Percentiles rank a stretch among this genome's conserved stretches.
Conservation (phyloP, 768 basidiomycete species). For the Mycena albidolilacea region DNA sequence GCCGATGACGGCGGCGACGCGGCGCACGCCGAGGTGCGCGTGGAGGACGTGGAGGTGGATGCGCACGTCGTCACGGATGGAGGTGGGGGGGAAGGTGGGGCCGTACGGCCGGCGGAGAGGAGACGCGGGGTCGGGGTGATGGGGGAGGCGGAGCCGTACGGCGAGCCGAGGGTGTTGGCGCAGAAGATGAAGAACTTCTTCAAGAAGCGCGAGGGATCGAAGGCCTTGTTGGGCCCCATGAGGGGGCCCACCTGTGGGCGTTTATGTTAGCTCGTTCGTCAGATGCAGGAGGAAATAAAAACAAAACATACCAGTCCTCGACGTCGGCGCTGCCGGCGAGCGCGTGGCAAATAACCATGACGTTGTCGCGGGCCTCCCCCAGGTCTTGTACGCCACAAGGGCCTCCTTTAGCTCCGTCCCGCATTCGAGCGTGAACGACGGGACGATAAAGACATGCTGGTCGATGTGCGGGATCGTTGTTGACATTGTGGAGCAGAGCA, state of each 20-base stretch:
- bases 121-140: conserved; percentile 88
- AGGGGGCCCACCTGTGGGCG: conserved; percentile 92
- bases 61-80: conserved; percentile 93
- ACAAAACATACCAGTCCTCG: conserved; percentile 88
- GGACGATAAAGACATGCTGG: conserved; percentile 68
- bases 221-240: conserved; percentile 91
- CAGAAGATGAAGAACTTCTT: conserved; percentile 76
- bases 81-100: conserved; percentile 94
- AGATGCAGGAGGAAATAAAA: no score
- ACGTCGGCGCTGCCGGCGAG: conserved; percentile 98
- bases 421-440: conserved; percentile 88
- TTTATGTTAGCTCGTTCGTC: no score
- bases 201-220: conserved; percentile 89
- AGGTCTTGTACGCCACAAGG: conserved; percentile 96
- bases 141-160: conserved; percentile 94
- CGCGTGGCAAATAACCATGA: conserved; percentile 98
- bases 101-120: conserved; percentile 75
- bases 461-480: conserved; percentile 49
- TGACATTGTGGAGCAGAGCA: background rate
- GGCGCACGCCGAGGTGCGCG: conserved; percentile 82
- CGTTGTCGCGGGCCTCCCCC: conserved; percentile 91
- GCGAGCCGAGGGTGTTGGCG: conserved; percentile 93
- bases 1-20: conserved; percentile 92
- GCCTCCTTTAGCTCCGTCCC: conserved; percentile 80
- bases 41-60: conserved; percentile 89